Evolutionary conservation across 306 rosid genomes (phyloP), one percentile per base, ranked within the genome.

Genomic region (Begonia fuchsioides): DNA sequence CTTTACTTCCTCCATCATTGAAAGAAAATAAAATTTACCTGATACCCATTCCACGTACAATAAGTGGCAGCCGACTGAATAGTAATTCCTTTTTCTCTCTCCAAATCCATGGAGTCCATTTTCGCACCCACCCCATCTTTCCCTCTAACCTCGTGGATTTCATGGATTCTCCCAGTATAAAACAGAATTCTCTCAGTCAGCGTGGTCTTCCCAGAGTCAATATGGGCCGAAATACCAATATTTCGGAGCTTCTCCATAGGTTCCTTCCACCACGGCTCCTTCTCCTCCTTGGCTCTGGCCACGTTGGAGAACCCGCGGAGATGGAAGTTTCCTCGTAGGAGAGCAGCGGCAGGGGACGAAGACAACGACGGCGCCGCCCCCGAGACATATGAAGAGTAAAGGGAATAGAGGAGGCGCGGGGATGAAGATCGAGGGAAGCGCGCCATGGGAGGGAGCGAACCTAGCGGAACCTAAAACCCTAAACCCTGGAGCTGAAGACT

Each of bases 31-130:
- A 47, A 43, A 17, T 14, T 35, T 57, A 78, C 93, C 87, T 86
- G 79, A 48, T 70, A 85, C 41, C 70, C 98, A 38, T 82, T 85
- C 98, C 98, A 90, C 53, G 87, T 57, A 53, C 95, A 85, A 62
- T 77, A 82, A 20, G 98, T 90, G 12, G 98, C 94, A 10, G 95
- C 95, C 2, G 95, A 90, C 67, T 90, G 94, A 41, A 90, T 90
- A 8, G 95, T 90, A 49, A 90, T 90, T 32, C 95, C 95, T 51
- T 81, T 90, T 71, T 85, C 92, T 55, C 94, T 75, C 81, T 90
- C 95, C 79, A 85, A 79, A 57, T 79, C 98, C 98, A 90, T 90
- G 14, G 95, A 90, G 20, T 85, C 98, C 98, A 90, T 90, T 68
- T 90, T 90, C 2, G 98, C 95, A 17, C 98, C 98, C 5, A 85